Evolutionary conservation across 176 grass and related monocot species (phyloP), one percentile per base, ranked within the genome.

Genomic region (Tillandsia fasciculata): DNA sequence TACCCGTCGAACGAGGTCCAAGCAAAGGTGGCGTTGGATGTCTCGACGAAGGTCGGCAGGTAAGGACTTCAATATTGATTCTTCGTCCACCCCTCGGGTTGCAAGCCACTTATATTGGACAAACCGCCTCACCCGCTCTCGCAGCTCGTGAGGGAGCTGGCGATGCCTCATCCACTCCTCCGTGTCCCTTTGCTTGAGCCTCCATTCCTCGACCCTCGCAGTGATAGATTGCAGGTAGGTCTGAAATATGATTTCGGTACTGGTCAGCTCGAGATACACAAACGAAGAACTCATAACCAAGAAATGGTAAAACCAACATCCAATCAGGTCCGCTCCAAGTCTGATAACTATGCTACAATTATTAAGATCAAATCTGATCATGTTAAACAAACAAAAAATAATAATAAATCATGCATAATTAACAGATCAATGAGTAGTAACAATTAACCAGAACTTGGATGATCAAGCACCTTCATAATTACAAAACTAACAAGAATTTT

Each of bases 151-250:
- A 13, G 85, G 85, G 58, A 92, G 79, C 5, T 71, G 50, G 9
- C 89, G 85, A 70, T 88, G 89, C 72, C 7, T 81, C 89, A 92
- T 92, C 85, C 89, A 92, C 70, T 85, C 78, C 82, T 88, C 85
- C 9, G 89, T 84, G 79, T 88, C 89, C 0, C 85, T 71, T 0
- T 81, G 77, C 59, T 85, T 85, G 1, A 92, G 73, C 0, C 89
- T 83, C 89, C 87, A 87, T 70, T 92, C 89, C 53, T 92, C 89
- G 1, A 88, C 53, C 0, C 85, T 69, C 12, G 85, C 77, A 53
- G 85, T 86, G 53, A 87, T 76, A 7, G 89, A 92, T 81, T 92
- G 89, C 8, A 92, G 82, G 78, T 88, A 92, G 2, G 85, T 92
- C 85, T 92, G 70, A 61, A 61, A 61, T 61, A 61, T 61, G 33